These are phyloP conservation scores for Candida glucosophila DNA, from an alignment of 1,139 yeast genomes.

Conservation along the genomic window DNA sequence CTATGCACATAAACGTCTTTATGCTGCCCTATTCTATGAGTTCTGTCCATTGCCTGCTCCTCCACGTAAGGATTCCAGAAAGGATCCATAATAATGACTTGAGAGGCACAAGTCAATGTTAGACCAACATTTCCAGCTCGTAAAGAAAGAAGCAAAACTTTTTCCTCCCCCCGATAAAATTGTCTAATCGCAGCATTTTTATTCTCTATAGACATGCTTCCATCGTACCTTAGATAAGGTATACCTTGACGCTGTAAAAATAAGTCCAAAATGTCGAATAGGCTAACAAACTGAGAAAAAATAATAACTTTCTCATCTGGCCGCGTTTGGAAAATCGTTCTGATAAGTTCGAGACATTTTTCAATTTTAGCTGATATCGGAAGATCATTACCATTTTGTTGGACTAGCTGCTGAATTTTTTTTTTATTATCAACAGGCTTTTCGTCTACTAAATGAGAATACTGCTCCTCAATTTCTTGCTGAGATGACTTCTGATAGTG, in stretches of 20 bases:
- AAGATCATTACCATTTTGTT: slow-evolving; percentile 24
- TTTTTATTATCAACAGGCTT: slow-evolving; percentile 7
- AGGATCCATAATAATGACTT: slow-evolving; percentile 84
- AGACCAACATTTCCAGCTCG: slow-evolving; percentile 92
- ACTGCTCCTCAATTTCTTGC: not conserved
- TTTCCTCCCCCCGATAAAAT: slow-evolving; percentile 48
- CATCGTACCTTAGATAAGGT: slow-evolving; percentile 63
- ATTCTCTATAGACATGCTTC: slow-evolving; percentile 61
- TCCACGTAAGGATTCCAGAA: slow-evolving; percentile 97
- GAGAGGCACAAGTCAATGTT: slow-evolving; percentile 88
- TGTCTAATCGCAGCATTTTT: slow-evolving; percentile 55
- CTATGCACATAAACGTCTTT: slow-evolving; percentile 68
- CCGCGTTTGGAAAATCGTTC: slow-evolving; percentile 28
- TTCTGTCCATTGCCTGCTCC: slow-evolving; percentile 93
- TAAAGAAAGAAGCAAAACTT: slow-evolving; percentile 63
- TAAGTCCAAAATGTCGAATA: slow-evolving; percentile 62
- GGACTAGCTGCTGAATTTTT: slow-evolving; percentile 18
- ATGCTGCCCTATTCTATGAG: slow-evolving; percentile 86
- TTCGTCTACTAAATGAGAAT: not conserved
- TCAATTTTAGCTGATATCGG: slow-evolving; percentile 48
- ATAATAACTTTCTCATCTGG: slow-evolving; percentile 62
- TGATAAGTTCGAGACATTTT: slow-evolving; percentile 37
- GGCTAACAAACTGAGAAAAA: slow-evolving; percentile 77
- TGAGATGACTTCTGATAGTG: slow-evolving; percentile 14
- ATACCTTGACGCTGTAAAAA: slow-evolving; percentile 43